phyloP scores from a whole-genome alignment of 352 stramenopile species.

The Peronospora farinosa region DNA sequence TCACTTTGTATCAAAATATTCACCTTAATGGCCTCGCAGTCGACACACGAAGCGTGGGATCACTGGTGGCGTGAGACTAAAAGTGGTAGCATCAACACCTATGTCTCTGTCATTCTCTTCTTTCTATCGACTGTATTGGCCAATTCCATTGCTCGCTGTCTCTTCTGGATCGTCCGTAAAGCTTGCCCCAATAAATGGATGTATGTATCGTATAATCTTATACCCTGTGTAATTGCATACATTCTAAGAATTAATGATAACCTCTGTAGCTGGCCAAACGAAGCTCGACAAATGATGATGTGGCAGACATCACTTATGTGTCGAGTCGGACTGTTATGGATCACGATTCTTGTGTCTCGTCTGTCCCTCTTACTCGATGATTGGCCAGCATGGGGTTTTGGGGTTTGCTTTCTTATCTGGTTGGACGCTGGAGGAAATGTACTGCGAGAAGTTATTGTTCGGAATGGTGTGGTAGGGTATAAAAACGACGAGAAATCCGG shows the following conservation, averaged over 20 bases:
- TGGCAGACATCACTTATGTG: slow-evolving; percentile 70
- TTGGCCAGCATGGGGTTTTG: slow-evolving; percentile 67
- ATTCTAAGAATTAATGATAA: not conserved
- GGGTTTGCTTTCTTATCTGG: slow-evolving; percentile 69
- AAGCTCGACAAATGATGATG: slow-evolving; percentile 57
- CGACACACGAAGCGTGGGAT: slow-evolving; percentile 42
- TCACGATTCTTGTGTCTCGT: slow-evolving; percentile 49
- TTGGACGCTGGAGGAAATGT: slow-evolving; percentile 61
- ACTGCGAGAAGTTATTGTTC: slow-evolving; percentile 57
- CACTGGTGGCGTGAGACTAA: slow-evolving; percentile 55
- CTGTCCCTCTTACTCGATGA: slow-evolving; percentile 57
- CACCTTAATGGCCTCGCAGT: slow-evolving; percentile 35
- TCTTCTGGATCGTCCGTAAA: slow-evolving; percentile 61
- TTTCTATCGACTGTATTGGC: slow-evolving; percentile 70
- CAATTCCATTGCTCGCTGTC: slow-evolving; percentile 55
- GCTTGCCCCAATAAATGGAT: slow-evolving; percentile 49
- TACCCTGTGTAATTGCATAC: not conserved
- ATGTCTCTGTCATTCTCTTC: slow-evolving; percentile 69
- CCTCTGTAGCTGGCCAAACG: slow-evolving; percentile 50
- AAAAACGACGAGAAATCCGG: slow-evolving; percentile 51
- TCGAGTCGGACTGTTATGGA: slow-evolving; percentile 61
- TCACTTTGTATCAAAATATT: slow-evolving; percentile 17
- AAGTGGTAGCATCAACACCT: slow-evolving; percentile 43
- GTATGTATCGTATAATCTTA: slow-evolving; percentile 30
- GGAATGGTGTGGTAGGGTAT: slow-evolving; percentile 56